These are phyloP conservation scores for Pouteria glomerata DNA, from an alignment of 148 eudicot species.

Conservation along the genomic window DNA sequence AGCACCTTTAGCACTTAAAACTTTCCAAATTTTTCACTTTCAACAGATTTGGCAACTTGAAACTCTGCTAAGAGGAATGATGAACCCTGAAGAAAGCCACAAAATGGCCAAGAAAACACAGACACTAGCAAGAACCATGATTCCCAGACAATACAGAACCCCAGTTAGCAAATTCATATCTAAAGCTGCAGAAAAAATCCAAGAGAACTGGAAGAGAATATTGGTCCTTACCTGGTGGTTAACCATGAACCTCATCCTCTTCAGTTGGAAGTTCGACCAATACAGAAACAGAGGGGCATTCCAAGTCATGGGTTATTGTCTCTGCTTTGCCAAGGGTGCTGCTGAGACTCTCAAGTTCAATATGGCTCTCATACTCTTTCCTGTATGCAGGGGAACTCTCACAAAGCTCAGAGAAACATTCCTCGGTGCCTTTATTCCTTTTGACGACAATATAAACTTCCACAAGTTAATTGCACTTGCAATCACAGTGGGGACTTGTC, in stretches of 20 bases:
- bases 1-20: background rate
- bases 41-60: constrained; percentile 96
- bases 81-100: constrained; percentile 44
- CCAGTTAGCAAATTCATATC: constrained; percentile 48
- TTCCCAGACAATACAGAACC: constrained; percentile 51
- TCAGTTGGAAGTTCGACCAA: constrained; percentile 50
- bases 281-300: constrained; percentile 32
- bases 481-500: constrained; percentile 44
- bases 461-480: constrained; percentile 73
- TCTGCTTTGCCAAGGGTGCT: constrained; percentile 82
- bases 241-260: constrained; percentile 44
- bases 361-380: constrained; percentile 87
- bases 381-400: constrained; percentile 88
- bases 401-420: constrained; percentile 71
- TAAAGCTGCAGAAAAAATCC: constrained; percentile 39
- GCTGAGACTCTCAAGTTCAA: constrained; percentile 89
- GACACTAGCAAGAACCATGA: constrained; percentile 75
- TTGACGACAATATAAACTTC: constrained; percentile 92
- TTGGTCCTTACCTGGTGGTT: constrained; percentile 60
- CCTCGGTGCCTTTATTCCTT: constrained; percentile 58
- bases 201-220: constrained; percentile 81
- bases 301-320: constrained; percentile 69
- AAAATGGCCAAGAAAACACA: constrained; percentile 35
- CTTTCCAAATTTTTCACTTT: background rate
- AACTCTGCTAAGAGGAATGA: constrained; percentile 69